These are phyloP conservation scores for Sclerotinia borealis DNA, from an alignment of 2,329 filamentous ascomycete genomes.

Conservation along the genomic window DNA sequence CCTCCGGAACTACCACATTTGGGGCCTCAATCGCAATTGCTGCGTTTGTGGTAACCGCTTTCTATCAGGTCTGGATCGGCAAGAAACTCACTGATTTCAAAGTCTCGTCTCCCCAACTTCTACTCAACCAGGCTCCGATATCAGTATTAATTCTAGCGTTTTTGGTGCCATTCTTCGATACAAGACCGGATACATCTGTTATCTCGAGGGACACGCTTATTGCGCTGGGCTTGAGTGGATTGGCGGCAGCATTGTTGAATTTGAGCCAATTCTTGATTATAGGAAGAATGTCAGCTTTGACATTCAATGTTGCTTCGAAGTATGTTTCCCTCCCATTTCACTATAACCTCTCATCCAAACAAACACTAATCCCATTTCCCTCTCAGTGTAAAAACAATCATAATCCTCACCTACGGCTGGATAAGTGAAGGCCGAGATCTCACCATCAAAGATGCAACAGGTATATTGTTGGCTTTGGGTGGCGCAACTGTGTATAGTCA, in stretches of 20 bases:
- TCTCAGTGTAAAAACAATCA: conserved; percentile 41
- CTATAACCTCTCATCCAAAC: neutral
- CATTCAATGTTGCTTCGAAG: conserved; percentile 31
- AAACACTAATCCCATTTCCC: conserved; percentile 9
- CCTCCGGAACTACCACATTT: conserved; percentile 35
- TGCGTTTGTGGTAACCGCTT: conserved; percentile 40
- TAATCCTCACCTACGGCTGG: conserved; percentile 41
- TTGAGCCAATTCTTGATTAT: conserved; percentile 38
- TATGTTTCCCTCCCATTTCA: conserved; percentile 15
- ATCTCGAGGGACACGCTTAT: conserved; percentile 37
- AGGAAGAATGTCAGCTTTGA: conserved; percentile 30
- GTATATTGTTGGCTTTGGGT: conserved; percentile 39
- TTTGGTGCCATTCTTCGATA: conserved; percentile 40
- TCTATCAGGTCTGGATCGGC: conserved; percentile 44
- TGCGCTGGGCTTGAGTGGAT: conserved; percentile 37
- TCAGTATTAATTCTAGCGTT: conserved; percentile 39
- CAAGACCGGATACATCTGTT: conserved; percentile 21
- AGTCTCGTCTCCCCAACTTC: conserved; percentile 39
- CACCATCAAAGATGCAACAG: conserved; percentile 36
- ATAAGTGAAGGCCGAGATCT: conserved; percentile 39
- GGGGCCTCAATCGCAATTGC: conserved; percentile 39
- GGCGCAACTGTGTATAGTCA: conserved; percentile 42
- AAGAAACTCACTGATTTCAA: conserved; percentile 42
- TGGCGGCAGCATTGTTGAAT: conserved; percentile 37
- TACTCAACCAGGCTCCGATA: conserved; percentile 42